Evolutionary conservation across 2,329 filamentous ascomycete species (phyloP).

Genomic region (Pseudogymnoascus sp.): DNA sequence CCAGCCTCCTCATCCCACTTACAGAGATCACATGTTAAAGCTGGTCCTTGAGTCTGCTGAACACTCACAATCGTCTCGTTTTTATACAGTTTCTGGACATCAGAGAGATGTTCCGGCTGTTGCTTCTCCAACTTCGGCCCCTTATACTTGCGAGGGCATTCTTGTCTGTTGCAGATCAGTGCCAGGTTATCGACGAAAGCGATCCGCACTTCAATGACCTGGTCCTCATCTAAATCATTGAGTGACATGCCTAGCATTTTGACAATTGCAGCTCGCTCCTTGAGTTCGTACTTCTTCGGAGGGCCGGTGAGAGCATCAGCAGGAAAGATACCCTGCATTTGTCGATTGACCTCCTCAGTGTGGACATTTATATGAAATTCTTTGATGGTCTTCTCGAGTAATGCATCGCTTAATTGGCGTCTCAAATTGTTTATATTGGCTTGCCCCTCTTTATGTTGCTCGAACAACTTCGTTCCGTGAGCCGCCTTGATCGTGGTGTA

Average conservation of each 20-base stretch:
- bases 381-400: conserved; percentile 16
- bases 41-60: neutral
- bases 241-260: conserved; percentile 18
- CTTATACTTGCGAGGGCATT: conserved; percentile 17
- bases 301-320: conserved; percentile 14
- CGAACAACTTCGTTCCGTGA: conserved; percentile 12
- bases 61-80: neutral
- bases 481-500: conserved; percentile 17
- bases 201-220: conserved; percentile 17
- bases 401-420: conserved; percentile 13
- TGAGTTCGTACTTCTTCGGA: conserved; percentile 20
- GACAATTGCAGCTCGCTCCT: conserved; percentile 18
- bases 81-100: neutral
- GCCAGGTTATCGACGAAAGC: conserved; percentile 16
- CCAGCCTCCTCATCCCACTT: conserved; percentile 10
- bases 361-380: conserved; percentile 20
- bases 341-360: conserved; percentile 16
- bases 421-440: conserved; percentile 17
- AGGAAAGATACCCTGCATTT: conserved; percentile 18
- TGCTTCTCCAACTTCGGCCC: neutral
- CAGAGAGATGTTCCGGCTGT: neutral
- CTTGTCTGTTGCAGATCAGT: conserved; percentile 16
- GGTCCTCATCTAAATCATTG: conserved; percentile 14
- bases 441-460: conserved; percentile 15
- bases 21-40: neutral